Conservation (phyloP, 2,329 filamentous ascomycete genomes). For the Ceratocystis ficicola region DNA sequence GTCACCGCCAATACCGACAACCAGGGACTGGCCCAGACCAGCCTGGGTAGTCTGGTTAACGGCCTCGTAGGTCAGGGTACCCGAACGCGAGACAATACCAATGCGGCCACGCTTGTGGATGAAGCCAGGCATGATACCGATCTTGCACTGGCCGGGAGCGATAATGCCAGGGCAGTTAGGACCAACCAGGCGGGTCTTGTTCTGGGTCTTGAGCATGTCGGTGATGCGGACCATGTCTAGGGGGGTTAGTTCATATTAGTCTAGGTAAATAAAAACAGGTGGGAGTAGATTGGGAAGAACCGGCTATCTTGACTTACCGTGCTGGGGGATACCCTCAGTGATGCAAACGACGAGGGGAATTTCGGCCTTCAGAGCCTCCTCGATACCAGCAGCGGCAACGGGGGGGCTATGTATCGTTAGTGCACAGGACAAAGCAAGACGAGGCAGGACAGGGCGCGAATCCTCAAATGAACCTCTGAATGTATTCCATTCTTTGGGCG, state of each 20-base stretch:
- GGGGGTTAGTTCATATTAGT: too few species aligned
- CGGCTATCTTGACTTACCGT: conserved; percentile 48
- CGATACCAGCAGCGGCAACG: conserved; percentile 84
- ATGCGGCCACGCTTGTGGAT: conserved; percentile 99
- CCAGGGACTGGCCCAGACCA: conserved; percentile 92
- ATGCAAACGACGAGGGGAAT: conserved; percentile 93
- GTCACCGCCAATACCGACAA: conserved; percentile 96
- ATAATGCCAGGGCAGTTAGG: conserved; percentile 99
- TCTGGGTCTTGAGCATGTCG: conserved; percentile 92
- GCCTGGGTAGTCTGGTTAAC: conserved; percentile 98
- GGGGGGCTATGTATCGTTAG: conserved; percentile 51
- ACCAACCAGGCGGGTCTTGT: conserved; percentile 90
- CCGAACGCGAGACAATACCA: conserved; percentile 95
- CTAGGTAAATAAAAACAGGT: too few species aligned
- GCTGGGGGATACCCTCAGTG: conserved; percentile 94
- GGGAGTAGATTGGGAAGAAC: too few species aligned
- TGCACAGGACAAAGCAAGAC: background rate
- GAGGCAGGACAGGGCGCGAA: background rate
- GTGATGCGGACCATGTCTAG: conserved; percentile 98
- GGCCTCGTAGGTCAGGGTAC: conserved; percentile 97
- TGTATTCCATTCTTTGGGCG: background rate
- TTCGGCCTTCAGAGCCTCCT: conserved; percentile 89
- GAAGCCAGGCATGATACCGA: conserved; percentile 98
- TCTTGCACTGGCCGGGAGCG: conserved; percentile 92
- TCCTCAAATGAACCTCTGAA: background rate